phyloP scores from a whole-genome alignment of 1,284 basidiomycete genomes.

The Waitea zeae region DNA sequence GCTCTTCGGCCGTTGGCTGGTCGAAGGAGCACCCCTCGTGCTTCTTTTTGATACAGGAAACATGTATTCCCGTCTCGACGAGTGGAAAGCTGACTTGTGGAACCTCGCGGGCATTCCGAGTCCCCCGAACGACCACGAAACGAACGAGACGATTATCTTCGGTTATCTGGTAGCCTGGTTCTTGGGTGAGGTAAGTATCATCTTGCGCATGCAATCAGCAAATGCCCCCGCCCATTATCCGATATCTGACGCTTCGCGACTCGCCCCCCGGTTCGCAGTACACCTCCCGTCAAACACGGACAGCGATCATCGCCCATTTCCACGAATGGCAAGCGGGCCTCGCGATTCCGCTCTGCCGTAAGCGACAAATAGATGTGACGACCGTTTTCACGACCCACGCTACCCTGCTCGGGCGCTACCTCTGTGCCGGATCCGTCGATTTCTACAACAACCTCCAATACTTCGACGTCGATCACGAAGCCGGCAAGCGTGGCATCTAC shows the following conservation, averaged over 20 bases:
- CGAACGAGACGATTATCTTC: slow-evolving; percentile 97
- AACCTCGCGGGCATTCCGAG: slow-evolving; percentile 94
- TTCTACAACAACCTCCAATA: slow-evolving; percentile 99
- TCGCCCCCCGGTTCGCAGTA: slow-evolving; percentile 32
- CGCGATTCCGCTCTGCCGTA: slow-evolving; percentile 90
- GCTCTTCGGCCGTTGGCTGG: slow-evolving; percentile 94
- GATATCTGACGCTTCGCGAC: no score
- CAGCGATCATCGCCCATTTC: slow-evolving; percentile 91
- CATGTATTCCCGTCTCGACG: slow-evolving; percentile 78
- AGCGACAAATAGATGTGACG: slow-evolving; percentile 93
- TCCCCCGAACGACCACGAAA: slow-evolving; percentile 91
- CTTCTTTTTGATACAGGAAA: slow-evolving; percentile 92
- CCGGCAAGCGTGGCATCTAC: slow-evolving; percentile 92
- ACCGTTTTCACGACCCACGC: slow-evolving; percentile 98
- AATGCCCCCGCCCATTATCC: slow-evolving; percentile 6
- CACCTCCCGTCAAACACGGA: slow-evolving; percentile 58
- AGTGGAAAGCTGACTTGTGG: slow-evolving; percentile 98
- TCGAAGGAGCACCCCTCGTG: slow-evolving; percentile 89
- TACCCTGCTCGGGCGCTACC: slow-evolving; percentile 94
- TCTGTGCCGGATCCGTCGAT: slow-evolving; percentile 94
- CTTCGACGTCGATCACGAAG: slow-evolving; percentile 98
- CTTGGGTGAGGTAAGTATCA: slow-evolving; percentile 76
- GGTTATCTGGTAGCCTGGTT: slow-evolving; percentile 99
- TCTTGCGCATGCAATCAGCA: slow-evolving; percentile 6
- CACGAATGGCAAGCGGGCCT: slow-evolving; percentile 99